phyloP scores from a whole-genome alignment of 805 yeast species.

The Kodamaea kaohsiungensis region DNA sequence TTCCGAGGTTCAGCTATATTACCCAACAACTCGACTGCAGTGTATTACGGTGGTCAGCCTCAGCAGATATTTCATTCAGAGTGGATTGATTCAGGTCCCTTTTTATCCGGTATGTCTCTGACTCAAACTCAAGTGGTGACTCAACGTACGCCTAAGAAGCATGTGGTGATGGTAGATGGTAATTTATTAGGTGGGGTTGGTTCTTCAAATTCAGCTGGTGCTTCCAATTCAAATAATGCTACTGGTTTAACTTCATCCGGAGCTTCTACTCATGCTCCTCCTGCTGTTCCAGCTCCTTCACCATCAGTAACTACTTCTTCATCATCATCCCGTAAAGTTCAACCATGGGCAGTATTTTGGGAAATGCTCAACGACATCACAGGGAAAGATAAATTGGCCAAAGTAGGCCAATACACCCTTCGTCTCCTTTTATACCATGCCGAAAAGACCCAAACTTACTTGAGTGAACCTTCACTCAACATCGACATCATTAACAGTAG shows the following conservation, averaged over 20 bases:
- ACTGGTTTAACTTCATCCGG: neutral
- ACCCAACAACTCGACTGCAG: slow-evolving; percentile 4
- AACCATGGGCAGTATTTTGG: slow-evolving; percentile 48
- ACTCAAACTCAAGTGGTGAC: slow-evolving; percentile 1
- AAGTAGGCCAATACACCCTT: slow-evolving; percentile 58
- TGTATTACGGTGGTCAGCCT: slow-evolving; percentile 1
- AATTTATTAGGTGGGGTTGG: neutral
- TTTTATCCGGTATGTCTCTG: neutral
- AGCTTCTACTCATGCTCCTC: neutral
- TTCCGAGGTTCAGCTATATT: slow-evolving; percentile 4
- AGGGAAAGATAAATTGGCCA: slow-evolving; percentile 75
- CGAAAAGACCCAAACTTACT: slow-evolving; percentile 33
- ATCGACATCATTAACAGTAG: slow-evolving; percentile 29
- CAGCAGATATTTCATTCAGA: slow-evolving; percentile 7
- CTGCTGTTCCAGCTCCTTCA: neutral
- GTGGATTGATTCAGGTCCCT: slow-evolving; percentile 5
- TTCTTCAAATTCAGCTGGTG: neutral
- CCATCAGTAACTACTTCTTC: neutral
- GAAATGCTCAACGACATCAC: slow-evolving; percentile 53
- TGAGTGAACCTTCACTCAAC: slow-evolving; percentile 37
- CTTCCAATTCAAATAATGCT: neutral
- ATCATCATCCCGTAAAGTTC: slow-evolving; percentile 14
- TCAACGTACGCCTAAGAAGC: neutral
- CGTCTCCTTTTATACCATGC: slow-evolving; percentile 54
- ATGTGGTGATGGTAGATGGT: neutral